phyloP scores from a whole-genome alignment of 2,329 filamentous ascomycete genomes.

The Colletotrichum cereale region DNA sequence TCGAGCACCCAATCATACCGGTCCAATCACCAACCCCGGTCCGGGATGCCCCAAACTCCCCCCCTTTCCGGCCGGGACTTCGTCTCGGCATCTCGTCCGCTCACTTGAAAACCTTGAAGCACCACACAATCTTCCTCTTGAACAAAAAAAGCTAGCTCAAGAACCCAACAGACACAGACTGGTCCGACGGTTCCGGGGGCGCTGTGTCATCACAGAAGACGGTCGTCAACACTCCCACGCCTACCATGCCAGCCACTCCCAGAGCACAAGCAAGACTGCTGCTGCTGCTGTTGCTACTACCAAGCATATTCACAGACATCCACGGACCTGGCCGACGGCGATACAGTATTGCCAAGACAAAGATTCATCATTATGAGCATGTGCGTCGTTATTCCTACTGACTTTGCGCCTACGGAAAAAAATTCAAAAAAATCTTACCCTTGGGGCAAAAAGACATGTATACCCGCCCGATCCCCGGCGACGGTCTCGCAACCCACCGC shows the following conservation, averaged over 20 bases:
- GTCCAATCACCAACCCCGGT: too few relatives aligned
- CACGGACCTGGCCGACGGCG: too few relatives aligned
- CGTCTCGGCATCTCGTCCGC: background rate
- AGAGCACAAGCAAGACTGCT: conserved; percentile 2
- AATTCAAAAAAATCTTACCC: background rate
- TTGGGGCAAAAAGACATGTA: conserved; percentile 7
- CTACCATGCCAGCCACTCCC: background rate
- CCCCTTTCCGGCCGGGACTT: background rate
- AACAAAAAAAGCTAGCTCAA: too few relatives aligned
- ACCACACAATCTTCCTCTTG: too few relatives aligned
- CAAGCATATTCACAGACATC: background rate
- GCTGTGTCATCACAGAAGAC: too few relatives aligned
- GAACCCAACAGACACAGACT: background rate
- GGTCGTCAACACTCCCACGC: background rate
- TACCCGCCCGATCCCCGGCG: conserved; percentile 9
- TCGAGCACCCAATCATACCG: background rate
- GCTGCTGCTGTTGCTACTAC: background rate
- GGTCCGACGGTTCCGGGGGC: background rate
- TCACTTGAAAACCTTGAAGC: background rate
- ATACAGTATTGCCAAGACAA: background rate
- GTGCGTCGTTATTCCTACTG: conserved; percentile 29
- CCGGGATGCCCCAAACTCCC: background rate
- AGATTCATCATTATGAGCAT: conserved; percentile 16
- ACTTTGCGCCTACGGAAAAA: conserved; percentile 24
- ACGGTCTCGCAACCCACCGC: conserved; percentile 4